A percentile compares a stretch with the other conserved stretches of the same genome.
These are phyloP conservation scores for Geotrichum candidum DNA, from an alignment of 1,139 yeast species.

Conservation along the genomic window DNA sequence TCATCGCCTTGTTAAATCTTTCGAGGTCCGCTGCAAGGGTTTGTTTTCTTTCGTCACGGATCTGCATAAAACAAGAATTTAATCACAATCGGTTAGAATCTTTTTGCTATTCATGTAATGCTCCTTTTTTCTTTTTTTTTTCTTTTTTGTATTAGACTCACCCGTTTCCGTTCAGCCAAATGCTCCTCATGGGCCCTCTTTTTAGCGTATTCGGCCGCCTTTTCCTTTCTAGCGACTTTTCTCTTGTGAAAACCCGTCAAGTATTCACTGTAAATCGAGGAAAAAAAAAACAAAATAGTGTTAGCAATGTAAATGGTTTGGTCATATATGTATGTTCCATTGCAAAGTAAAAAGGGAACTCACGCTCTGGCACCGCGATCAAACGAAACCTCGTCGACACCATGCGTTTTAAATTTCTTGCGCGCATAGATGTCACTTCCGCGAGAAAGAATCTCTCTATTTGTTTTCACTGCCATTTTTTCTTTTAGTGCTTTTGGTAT, in stretches of 20 bases:
- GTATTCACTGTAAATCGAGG: constrained; percentile 46
- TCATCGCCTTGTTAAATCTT: constrained; percentile 12
- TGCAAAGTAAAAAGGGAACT: constrained; percentile 19
- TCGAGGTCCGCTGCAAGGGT: constrained; percentile 15
- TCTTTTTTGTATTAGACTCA: constrained; percentile 1
- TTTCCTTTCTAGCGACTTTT: constrained; percentile 78
- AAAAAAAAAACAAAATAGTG: not conserved
- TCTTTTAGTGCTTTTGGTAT: not conserved
- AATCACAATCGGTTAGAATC: no score
- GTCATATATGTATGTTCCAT: no score
- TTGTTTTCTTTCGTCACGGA: constrained; percentile 15
- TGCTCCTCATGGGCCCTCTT: constrained; percentile 70
- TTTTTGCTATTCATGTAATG: no score
- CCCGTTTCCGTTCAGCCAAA: constrained; percentile 67
- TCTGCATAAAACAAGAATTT: not conserved
- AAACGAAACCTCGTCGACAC: constrained; percentile 76
- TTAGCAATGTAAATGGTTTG: not conserved
- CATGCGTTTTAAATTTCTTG: constrained; percentile 54
- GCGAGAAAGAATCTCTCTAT: constrained; percentile 72
- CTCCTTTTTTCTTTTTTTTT: not conserved
- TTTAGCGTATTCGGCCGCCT: constrained; percentile 66
- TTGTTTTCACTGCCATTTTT: constrained; percentile 30
- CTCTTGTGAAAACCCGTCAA: constrained; percentile 95
- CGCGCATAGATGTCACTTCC: constrained; percentile 80
- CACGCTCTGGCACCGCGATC: constrained; percentile 61